Base-by-base conservation (phyloP, 345 rosid species). In the Corchorus olitorius region DNA sequence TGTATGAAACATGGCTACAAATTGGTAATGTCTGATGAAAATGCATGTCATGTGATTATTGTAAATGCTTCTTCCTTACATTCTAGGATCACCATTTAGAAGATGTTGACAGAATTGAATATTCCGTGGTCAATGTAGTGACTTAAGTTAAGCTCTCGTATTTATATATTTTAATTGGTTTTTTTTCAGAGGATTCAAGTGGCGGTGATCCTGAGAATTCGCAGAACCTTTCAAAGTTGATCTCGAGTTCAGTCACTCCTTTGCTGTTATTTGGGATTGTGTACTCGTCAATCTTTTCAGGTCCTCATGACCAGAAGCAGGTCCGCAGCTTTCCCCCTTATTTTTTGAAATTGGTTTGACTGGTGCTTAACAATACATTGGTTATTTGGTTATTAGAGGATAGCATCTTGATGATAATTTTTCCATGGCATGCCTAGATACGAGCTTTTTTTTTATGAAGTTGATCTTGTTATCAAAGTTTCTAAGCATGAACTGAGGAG, bases 181-280 rank as follows among this genome's bases (percentile, higher is more conserved):
- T 76, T 75, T 76, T 58, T 68, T 6, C 76, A 79, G 90, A 77
- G 81, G 83, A 78, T 6, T 79, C 86, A 1, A 69, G 85, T 78
- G 61, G 81, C 46, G 82, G 79, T 65, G 86, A 76, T 58, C 63
- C 78, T 70, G 83, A 80, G 70, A 69, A 82, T 52, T 65, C 77
- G 35, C 83, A 65, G 72, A 81, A 76, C 54, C 45, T 77, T 11
- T 2, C 5, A 34, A 81, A 67, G 58, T 83, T 49, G 80, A 41
- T 84, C 48, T 78, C 67, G 71, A 75, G 74, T 71, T 0, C 67
- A 10, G 7, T 81, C 15, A 20, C 72, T 70, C 75, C 77, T 74
- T 61, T 79, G 16, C 56, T 85, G 65, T 22, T 85, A 59, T 6
- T 79, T 65, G 80, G 74, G 27, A 35, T 85, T 55, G 14, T 81